Percentiles rank a stretch among this genome's conserved stretches.
Evolutionary conservation across 2,329 filamentous ascomycete species (phyloP).

Genomic region (Botrytis hyacinthi): DNA sequence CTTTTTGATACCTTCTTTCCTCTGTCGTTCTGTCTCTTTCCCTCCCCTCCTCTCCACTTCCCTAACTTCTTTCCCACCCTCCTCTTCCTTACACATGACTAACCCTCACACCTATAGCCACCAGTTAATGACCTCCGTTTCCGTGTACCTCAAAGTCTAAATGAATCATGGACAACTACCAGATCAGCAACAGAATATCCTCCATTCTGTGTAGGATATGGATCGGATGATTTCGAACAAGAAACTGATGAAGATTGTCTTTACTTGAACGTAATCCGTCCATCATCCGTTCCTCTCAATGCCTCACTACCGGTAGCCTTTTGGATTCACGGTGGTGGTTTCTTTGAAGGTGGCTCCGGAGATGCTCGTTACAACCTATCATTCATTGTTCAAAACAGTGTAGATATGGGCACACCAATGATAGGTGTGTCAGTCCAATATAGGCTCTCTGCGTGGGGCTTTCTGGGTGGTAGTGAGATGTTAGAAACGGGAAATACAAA

Average conservation of each 20-base stretch:
- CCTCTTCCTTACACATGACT: background rate
- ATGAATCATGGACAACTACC: conserved; percentile 25
- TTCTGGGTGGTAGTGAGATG: conserved; percentile 44
- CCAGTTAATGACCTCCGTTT: conserved; percentile 31
- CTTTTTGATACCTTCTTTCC: background rate
- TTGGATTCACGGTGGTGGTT: conserved; percentile 54
- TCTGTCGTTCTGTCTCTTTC: background rate
- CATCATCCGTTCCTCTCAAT: conserved; percentile 31
- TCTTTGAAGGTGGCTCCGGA: conserved; percentile 37
- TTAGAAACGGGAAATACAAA: conserved; percentile 45
- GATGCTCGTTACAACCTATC: conserved; percentile 31
- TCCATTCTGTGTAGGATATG: conserved; percentile 33
- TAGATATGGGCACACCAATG: conserved; percentile 45
- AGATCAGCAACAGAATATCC: conserved; percentile 26
- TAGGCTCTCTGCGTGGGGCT: conserved; percentile 47
- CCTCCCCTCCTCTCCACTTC: background rate
- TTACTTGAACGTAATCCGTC: conserved; percentile 54
- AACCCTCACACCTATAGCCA: conserved; percentile 22
- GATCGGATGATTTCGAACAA: conserved; percentile 27
- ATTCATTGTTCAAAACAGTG: conserved; percentile 40
- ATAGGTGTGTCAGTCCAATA: conserved; percentile 49
- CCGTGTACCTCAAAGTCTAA: conserved; percentile 27
- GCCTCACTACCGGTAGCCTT: conserved; percentile 48
- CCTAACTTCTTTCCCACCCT: background rate
- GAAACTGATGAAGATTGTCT: conserved; percentile 49